Evolutionary conservation across 306 rosid species (phyloP), one percentile per base, ranked within the genome.

Genomic region (Vigna unguiculata): DNA sequence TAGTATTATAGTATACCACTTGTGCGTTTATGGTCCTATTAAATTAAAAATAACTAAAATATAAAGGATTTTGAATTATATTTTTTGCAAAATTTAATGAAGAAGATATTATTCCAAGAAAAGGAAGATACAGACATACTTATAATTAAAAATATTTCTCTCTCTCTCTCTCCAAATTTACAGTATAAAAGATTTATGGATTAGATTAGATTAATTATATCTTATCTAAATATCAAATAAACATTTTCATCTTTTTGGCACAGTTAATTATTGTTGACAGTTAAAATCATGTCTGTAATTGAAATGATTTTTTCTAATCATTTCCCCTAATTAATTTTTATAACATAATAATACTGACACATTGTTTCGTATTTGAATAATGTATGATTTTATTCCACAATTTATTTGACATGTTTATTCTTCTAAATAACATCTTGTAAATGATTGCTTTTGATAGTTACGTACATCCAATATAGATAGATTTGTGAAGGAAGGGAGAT

Each of bases 401-500:
- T 19, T 9, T 9, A 20, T 53, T 53, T 53, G 59, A 20, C 59
- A 8, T 20, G 59, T 53, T 53, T 53, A 20, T 20, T 19, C 6
- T 19, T 53, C 1, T 53, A 19, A 7, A 14, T 53, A 9, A 9
- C 14, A 19, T 20, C 14, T 53, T 9, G 9, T 19, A 1, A 53
- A 53, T 53, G 10, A 53, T 53, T 53, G 14, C 25, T 53, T 53
- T 19, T 53, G 28, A 20, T 53, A 53, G 12, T 53, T 53, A 53
- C 1, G 12, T 9, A 20, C 19, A 53, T 19, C 28, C 20, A 19
- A 9, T 53, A 21, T 13, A 13, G 1, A 58, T 58, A 58, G 17
- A 61, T 52, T 82, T 53, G 32, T 59, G 17, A n/a, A 17, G 25
- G 3, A 14, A 43, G 59, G 71, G 57, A 47, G 34, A 47, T 66